Evolutionary conservation across 306 rosid genomes (phyloP), one percentile per base, ranked within the genome.

Genomic region (Vicia faba): DNA sequence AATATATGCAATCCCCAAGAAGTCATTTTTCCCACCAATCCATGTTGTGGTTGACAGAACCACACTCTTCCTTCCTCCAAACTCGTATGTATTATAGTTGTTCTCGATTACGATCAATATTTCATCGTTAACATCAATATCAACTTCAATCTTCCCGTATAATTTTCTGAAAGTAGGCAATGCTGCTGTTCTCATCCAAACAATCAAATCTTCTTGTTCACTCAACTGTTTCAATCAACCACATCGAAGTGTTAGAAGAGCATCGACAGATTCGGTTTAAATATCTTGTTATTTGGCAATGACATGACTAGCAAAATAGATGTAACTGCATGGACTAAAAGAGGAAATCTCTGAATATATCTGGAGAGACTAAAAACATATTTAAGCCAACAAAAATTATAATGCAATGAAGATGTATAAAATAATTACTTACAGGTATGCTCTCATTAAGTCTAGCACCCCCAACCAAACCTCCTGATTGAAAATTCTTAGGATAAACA

Each of bases 161-260:
- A 91, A 73, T 69, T 91, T 91, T 82, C 96, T 82, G 81, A 91
- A 91, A 10, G 84, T 83, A 13, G 97, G 88, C 46, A 92, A 39
- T 25, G 97, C 95, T 12, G 96, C 95, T 10, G 90, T 85, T 68
- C 96, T 64, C 97, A 92, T 92, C 97, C 97, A 92, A 66, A 92
- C 97, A 29, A 92, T 92, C 49, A 92, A 90, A 79, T 92, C 97
- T 73, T 75, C 91, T 84, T 92, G 97, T 68, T 85, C 71, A 64
- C 90, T 92, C 80, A 92, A 64, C 95, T 92, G 78, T 66, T 60
- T n/a, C 82, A 82, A 41, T 69, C 8, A 84, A 39, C 80, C 85
- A 39, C 80, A 70, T 70, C 31, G n/a, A n/a, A n/a, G n/a, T n/a
- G n/a, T n/a, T n/a, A n/a, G n/a, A n/a, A n/a, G n/a, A n/a, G n/a